Base-by-base conservation (phyloP, 331 rosid genomes). In the Spiraea crenata region DNA sequence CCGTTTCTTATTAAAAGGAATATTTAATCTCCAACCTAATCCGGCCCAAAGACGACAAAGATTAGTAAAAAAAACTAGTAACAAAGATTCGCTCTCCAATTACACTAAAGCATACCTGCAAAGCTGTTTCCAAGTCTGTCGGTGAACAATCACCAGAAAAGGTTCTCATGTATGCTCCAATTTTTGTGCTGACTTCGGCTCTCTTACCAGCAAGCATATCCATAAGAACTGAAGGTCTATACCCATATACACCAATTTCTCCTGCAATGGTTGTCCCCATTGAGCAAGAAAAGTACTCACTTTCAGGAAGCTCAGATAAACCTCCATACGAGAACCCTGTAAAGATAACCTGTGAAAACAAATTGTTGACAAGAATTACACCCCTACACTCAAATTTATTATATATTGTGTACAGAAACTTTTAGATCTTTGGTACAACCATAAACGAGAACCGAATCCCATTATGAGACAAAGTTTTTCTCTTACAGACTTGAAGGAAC, bases 131-230 rank as follows among this genome's bases (percentile, higher is more conserved):
- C 75, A 93, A 84, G 86, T 93, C 99, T 42, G 97, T 65, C 15
- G 99, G 99, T 62, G 99, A 93, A 83, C 99, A 91, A 69, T 91
- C 97, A 72, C 95, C 96, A 70, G 87, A 78, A 86, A 93, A 93
- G 15, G 88, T 91, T 86, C 97, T 91, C 92, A 91, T 93, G 67
- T 93, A 93, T 74, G 99, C 99, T 76, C 97, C 97, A 77, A 93
- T 75, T 78, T 86, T 91, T 73, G 89, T 84, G 57, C 99, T 92
- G 41, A 93, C 96, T 91, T 93, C 99, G 74, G 97, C 97, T 82
- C 97, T 89, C 82, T 93, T 93, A 57, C 97, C 99, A 72, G 99
- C 99, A 80, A 93, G 96, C 92, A 93, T 91, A 80, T 93, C 99
- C 96, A 81, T 79, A 55, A 93, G 82, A 47, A 89, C 85, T 68